Percentiles rank a stretch among this genome's conserved stretches.
Evolutionary conservation across 2,329 filamentous ascomycete genomes (phyloP).

Genomic region (Scytalidium sp.): DNA sequence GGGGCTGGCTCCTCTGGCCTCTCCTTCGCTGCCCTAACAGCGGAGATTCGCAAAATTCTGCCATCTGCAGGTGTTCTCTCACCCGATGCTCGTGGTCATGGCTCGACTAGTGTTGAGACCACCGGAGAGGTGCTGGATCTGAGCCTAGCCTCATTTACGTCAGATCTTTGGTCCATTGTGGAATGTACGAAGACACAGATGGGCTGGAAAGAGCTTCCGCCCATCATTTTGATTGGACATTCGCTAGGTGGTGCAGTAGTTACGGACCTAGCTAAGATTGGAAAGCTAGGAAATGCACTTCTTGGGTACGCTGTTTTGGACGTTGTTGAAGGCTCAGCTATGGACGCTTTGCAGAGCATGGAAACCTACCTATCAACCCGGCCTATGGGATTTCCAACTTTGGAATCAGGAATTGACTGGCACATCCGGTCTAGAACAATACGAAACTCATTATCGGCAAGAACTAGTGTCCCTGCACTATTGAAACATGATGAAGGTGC

Average conservation of each 20-base stretch:
- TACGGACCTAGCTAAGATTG: slow-evolving; percentile 72
- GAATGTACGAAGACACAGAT: slow-evolving; percentile 63
- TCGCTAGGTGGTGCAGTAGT: slow-evolving; percentile 90
- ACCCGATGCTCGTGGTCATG: slow-evolving; percentile 84
- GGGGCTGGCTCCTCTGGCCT: slow-evolving; percentile 91
- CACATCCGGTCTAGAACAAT: slow-evolving; percentile 87
- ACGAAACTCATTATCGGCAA: slow-evolving; percentile 77
- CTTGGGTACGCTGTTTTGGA: slow-evolving; percentile 89
- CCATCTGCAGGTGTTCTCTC: slow-evolving; percentile 82
- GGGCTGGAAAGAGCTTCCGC: slow-evolving; percentile 71
- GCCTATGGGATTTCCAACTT: slow-evolving; percentile 71
- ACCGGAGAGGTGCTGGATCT: slow-evolving; percentile 55
- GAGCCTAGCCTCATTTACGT: slow-evolving; percentile 66
- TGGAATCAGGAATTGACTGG: slow-evolving; percentile 87
- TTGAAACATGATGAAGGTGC: slow-evolving; percentile 48
- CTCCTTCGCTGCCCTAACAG: slow-evolving; percentile 80
- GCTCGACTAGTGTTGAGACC: slow-evolving; percentile 55
- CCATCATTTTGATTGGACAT: slow-evolving; percentile 82
- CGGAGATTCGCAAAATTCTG: slow-evolving; percentile 72
- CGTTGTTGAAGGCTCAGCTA: slow-evolving; percentile 92
- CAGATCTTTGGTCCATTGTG: slow-evolving; percentile 71
- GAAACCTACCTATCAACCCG: slow-evolving; percentile 83
- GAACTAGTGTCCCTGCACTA: slow-evolving; percentile 81
- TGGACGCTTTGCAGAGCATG: slow-evolving; percentile 94
- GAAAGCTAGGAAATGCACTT: slow-evolving; percentile 62